Base-by-base conservation (phyloP, 2,329 filamentous ascomycete species). In the Botrytis pseudocinerea region DNA sequence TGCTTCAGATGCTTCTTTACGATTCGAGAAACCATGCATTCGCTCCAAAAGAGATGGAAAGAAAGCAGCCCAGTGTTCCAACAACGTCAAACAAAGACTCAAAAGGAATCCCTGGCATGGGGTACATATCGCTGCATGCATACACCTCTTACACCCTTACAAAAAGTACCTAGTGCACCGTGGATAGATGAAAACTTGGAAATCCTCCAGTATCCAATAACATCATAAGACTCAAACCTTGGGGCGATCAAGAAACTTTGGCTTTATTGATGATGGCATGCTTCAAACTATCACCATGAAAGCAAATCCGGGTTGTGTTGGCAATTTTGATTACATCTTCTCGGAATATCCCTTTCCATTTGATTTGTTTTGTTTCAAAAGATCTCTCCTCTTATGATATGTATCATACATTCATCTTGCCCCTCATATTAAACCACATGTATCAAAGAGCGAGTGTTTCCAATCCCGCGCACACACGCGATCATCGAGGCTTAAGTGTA, bases 121-220 rank as follows among this genome's bases (percentile, higher is more conserved):
- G 61, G 61, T 63, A 44, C 40, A 63, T 68, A 68, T 54, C 44
- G 35, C 22, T 68, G 64, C 64, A 48, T 54, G 44, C 64, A 54
- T 68, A 40, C 61, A 63, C 40, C 44, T 40, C 28, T 12, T 20
- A 63, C 61, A 44, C 16, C 40, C 20, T 22, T 44, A 12, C 25
- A 22, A 20, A 18, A 42, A 28, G 16, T 14, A 44, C 38, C n/a
- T 44, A 42, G 16, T 42, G 38, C 4, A 62, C n/a, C 22, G 18
- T 62, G 61, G 40, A 63, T 44, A 9, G n/a, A 44, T 28, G 40
- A 32, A 38, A 60, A 38, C 32, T 38, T 38, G 20, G 22, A 38
- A 25, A 22, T 14, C 14, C 32, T 42, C 2, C 16, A 35, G 22
- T 8, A 42, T 42, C 60, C 38, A 62, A 42, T 16, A 40, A 62